phyloP scores from a whole-genome alignment of 495 filamentous ascomycete species.

The Penicillium simplicissimum region DNA sequence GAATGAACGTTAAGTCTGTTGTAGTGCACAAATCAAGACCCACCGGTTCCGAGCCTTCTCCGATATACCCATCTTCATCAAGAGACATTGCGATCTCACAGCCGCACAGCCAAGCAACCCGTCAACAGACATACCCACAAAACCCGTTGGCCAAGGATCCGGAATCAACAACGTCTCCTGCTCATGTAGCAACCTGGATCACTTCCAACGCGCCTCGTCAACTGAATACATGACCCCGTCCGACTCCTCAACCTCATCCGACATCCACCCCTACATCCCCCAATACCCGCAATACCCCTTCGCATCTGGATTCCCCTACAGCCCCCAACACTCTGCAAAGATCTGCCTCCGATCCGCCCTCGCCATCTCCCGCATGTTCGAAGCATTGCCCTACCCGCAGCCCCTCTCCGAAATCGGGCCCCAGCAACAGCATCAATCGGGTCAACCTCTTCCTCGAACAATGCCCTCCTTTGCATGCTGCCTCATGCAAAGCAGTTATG shows the following conservation, averaged over 20 bases:
- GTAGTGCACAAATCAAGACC: slow-evolving; percentile 60
- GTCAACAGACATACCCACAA: slow-evolving; percentile 28
- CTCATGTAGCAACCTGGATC: slow-evolving; percentile 36
- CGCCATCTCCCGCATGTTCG: slow-evolving; percentile 52
- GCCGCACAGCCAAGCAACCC: slow-evolving; percentile 32
- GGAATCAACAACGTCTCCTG: slow-evolving; percentile 37
- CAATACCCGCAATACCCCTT: slow-evolving; percentile 36
- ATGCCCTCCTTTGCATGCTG: slow-evolving; percentile 65
- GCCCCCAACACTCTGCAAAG: slow-evolving; percentile 53
- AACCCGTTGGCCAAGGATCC: slow-evolving; percentile 21
- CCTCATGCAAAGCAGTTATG: slow-evolving; percentile 63
- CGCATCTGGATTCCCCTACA: slow-evolving; percentile 50
- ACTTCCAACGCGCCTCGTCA: slow-evolving; percentile 37
- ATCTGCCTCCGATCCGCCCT: slow-evolving; percentile 54
- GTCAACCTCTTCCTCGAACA: slow-evolving; percentile 48
- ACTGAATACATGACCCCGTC: slow-evolving; percentile 42
- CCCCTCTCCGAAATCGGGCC: slow-evolving; percentile 32
- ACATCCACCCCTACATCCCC: slow-evolving; percentile 30
- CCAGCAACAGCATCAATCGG: slow-evolving; percentile 29
- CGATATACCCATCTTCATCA: slow-evolving; percentile 60
- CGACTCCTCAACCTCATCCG: slow-evolving; percentile 39
- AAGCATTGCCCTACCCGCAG: slow-evolving; percentile 52
- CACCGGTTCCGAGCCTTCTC: slow-evolving; percentile 62
- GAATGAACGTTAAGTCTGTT: neutral
- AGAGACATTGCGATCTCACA: slow-evolving; percentile 58